These are phyloP conservation scores for Gonapodya prolifera DNA, from an alignment of 192 early-diverging fungal species.

Conservation along the genomic window DNA sequence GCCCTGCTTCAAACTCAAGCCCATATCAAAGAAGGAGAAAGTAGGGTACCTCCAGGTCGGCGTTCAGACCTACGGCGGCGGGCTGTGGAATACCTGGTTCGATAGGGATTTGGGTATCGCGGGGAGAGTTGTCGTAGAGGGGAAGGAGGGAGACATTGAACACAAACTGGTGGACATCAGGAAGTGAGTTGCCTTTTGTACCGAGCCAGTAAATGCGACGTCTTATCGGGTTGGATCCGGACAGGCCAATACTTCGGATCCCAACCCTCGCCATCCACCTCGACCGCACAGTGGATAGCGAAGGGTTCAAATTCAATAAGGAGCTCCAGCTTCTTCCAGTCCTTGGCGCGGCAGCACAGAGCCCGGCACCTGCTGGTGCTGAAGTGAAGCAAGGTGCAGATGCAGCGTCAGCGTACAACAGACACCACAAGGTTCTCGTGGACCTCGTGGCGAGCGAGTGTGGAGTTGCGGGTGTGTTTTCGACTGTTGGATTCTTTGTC, in stretches of 20 bases:
- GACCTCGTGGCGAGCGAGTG: neutral
- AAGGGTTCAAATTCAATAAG: conserved; percentile 88
- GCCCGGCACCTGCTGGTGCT: conserved; percentile 11
- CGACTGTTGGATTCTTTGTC: too few relatives aligned
- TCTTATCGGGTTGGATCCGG: neutral
- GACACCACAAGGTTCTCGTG: neutral
- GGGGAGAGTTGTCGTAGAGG: conserved; percentile 77
- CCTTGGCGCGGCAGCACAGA: conserved; percentile 56
- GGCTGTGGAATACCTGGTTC: conserved; percentile 98
- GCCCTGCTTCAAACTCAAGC: conserved; percentile 95
- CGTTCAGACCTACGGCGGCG: conserved; percentile 91
- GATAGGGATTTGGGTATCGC: conserved; percentile 93
- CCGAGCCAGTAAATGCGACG: neutral
- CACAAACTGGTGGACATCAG: conserved; percentile 66
- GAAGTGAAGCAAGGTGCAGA: conserved; percentile 7
- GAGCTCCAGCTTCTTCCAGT: conserved; percentile 87
- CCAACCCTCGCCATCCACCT: conserved; percentile 96
- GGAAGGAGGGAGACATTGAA: conserved; percentile 51
- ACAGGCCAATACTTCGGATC: conserved; percentile 80
- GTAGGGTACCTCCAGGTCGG: conserved; percentile 78
- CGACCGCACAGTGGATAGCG: conserved; percentile 59
- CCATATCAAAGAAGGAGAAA: conserved; percentile 81
- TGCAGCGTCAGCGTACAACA: neutral
- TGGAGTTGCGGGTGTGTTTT: neutral
- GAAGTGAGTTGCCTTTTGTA: neutral